These are phyloP conservation scores for Floccularia luteovirens DNA, from an alignment of 768 basidiomycete genomes.

Conservation along the genomic window DNA sequence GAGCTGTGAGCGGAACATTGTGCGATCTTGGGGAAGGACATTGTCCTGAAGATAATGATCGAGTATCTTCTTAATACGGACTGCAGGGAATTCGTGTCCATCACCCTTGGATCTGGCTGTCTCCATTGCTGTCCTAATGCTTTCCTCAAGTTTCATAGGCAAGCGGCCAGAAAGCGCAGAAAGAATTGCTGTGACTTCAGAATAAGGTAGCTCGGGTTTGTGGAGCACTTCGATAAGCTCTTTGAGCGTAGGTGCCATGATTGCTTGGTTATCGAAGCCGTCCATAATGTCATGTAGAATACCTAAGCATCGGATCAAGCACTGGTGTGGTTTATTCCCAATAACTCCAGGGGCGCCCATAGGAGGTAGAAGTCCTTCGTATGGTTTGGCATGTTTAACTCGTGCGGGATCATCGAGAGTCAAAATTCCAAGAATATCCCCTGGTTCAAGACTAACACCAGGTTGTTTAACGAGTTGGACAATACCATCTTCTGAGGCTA, in stretches of 20 bases:
- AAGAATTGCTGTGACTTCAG: slow-evolving; percentile 76
- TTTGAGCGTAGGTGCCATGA: slow-evolving; percentile 82
- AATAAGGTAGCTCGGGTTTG: slow-evolving; percentile 82
- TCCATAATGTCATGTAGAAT: slow-evolving; percentile 88
- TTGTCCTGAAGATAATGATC: slow-evolving; percentile 81
- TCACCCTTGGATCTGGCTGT: slow-evolving; percentile 63
- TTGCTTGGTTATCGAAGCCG: slow-evolving; percentile 93
- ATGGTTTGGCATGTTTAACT: slow-evolving; percentile 97
- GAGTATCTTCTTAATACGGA: slow-evolving; percentile 77
- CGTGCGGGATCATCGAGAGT: slow-evolving; percentile 93
- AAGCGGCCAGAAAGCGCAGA: slow-evolving; percentile 90
- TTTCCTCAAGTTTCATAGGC: slow-evolving; percentile 85
- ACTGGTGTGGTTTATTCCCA: slow-evolving; percentile 89
- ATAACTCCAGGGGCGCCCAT: slow-evolving; percentile 83
- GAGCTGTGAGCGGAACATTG: slow-evolving; percentile 73
- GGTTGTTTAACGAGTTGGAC: slow-evolving; percentile 98
- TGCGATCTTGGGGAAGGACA: slow-evolving; percentile 71
- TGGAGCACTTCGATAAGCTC: slow-evolving; percentile 79
- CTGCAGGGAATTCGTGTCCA: slow-evolving; percentile 84
- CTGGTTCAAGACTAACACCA: slow-evolving; percentile 92
- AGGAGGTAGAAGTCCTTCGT: slow-evolving; percentile 85
- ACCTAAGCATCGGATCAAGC: slow-evolving; percentile 62
- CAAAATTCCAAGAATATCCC: slow-evolving; percentile 95
- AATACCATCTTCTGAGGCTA: slow-evolving; percentile 88
- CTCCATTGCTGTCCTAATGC: slow-evolving; percentile 73